Percentiles rank a stretch among this genome's conserved stretches.
phyloP scores from a whole-genome alignment of 2,329 filamentous ascomycete species.

The Pseudogymnoascus sp. region DNA sequence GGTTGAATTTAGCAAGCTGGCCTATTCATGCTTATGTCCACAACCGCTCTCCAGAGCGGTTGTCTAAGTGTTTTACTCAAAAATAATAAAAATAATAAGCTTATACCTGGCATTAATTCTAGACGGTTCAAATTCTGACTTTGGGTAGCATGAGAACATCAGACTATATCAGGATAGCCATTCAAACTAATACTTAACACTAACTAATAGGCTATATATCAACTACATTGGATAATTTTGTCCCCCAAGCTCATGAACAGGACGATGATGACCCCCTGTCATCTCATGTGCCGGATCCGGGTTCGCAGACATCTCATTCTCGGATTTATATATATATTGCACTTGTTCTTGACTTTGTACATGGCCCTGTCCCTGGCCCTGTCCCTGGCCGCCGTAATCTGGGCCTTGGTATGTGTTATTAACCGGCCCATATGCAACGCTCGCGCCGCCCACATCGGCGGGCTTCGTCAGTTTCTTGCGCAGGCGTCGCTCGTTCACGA shows the following conservation, averaged over 20 bases:
- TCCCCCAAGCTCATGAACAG: not conserved
- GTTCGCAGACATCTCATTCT: not conserved
- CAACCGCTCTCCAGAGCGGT: not conserved
- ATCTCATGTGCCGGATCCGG: not conserved
- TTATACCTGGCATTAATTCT: not conserved
- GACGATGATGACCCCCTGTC: not conserved
- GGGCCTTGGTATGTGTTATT: not conserved
- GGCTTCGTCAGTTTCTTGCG: constrained; percentile 3
- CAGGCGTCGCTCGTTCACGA: constrained; percentile 12
- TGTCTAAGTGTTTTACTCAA: not conserved
- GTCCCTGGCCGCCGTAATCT: not conserved
- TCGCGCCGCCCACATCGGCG: not conserved
- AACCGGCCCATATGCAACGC: not conserved
- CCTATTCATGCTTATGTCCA: not conserved
- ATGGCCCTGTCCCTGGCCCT: not conserved
- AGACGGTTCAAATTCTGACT: not conserved
- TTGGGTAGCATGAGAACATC: not conserved
- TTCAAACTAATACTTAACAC: not conserved
- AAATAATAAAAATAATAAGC: not conserved
- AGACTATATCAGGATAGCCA: not conserved
- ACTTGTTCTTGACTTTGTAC: constrained; percentile 15
- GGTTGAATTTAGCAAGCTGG: not conserved
- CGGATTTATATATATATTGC: not conserved
- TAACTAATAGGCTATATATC: not conserved
- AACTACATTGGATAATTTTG: not conserved